These are phyloP conservation scores for Flaveria ramosissima DNA, from an alignment of 129 eudicot genomes.

Conservation along the genomic window DNA sequence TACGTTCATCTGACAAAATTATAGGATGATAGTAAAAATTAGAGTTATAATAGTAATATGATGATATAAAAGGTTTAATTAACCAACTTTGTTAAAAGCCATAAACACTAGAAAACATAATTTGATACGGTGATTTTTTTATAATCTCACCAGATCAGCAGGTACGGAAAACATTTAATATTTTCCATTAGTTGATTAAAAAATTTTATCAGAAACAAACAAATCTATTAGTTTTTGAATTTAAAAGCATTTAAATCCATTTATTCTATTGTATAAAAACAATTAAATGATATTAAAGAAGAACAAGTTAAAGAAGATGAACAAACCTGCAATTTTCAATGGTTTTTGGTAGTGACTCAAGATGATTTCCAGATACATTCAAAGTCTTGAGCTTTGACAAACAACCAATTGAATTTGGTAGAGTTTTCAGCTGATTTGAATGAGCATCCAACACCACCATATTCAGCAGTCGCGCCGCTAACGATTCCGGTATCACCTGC, in stretches of 20 bases:
- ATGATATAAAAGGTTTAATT: background rate
- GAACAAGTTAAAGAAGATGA: too few species aligned
- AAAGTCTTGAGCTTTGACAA: slow-evolving; percentile 78
- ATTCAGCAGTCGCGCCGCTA: slow-evolving; percentile 73
- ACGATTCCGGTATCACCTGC: slow-evolving; percentile 81
- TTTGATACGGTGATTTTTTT: background rate
- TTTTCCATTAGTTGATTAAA: background rate
- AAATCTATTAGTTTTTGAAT: background rate
- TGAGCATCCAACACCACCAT: slow-evolving; percentile 68
- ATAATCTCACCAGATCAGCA: background rate
- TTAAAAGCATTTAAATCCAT: slow-evolving; percentile 1
- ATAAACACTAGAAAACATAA: background rate
- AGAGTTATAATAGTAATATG: background rate
- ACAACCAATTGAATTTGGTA: slow-evolving; percentile 92
- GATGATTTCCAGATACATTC: slow-evolving; percentile 81
- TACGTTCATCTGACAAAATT: background rate
- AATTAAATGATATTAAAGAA: background rate
- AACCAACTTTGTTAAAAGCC: background rate
- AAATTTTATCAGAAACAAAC: background rate
- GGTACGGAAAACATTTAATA: slow-evolving; percentile 4
- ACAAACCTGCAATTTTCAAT: slow-evolving; percentile 88
- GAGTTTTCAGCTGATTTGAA: slow-evolving; percentile 73
- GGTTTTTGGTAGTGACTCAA: slow-evolving; percentile 65
- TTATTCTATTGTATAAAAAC: background rate
- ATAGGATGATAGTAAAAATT: background rate